These are phyloP conservation scores for Phylloporus rhodoxanthus DNA, from an alignment of 768 basidiomycete species.

Conservation along the genomic window DNA sequence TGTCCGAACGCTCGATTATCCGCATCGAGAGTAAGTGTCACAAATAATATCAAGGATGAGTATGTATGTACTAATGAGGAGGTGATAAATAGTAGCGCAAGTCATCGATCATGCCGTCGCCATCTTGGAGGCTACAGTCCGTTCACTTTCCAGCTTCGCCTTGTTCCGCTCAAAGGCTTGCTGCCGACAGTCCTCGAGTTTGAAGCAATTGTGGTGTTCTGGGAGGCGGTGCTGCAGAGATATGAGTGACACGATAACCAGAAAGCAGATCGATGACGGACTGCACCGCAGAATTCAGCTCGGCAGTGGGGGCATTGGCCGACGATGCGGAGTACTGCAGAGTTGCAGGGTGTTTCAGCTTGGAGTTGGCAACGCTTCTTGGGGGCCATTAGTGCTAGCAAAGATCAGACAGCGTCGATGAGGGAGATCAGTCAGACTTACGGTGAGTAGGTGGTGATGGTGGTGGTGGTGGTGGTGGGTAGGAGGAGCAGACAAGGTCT, in stretches of 20 bases:
- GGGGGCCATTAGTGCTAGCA: conserved; percentile 51
- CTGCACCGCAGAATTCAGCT: conserved; percentile 69
- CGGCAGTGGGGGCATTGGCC: conserved; percentile 82
- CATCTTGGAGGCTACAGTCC: conserved; percentile 84
- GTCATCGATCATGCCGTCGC: conserved; percentile 53
- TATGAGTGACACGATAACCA: conserved; percentile 9
- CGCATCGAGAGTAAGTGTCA: conserved; percentile 7
- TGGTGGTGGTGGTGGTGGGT: not conserved
- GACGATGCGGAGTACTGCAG: conserved; percentile 75
- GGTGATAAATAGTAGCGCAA: conserved; percentile 26
- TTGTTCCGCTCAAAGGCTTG: conserved; percentile 88
- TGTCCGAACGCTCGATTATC: conserved; percentile 13
- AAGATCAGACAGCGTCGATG: not conserved
- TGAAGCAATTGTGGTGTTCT: conserved; percentile 80
- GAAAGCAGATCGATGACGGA: conserved; percentile 34
- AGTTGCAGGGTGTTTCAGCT: conserved; percentile 52
- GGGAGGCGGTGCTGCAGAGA: conserved; percentile 72
- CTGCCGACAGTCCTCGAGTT: conserved; percentile 78
- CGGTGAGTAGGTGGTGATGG: not conserved
- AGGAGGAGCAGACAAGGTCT: conserved; percentile 5
- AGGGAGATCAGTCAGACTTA: not conserved
- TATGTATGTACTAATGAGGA: conserved; percentile 17
- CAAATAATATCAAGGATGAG: conserved; percentile 6
- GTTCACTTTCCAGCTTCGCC: conserved; percentile 80
- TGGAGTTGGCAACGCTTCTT: conserved; percentile 86